Evolutionary conservation across 2,329 filamentous ascomycete species (phyloP).

Genomic region (Fusarium clavum): DNA sequence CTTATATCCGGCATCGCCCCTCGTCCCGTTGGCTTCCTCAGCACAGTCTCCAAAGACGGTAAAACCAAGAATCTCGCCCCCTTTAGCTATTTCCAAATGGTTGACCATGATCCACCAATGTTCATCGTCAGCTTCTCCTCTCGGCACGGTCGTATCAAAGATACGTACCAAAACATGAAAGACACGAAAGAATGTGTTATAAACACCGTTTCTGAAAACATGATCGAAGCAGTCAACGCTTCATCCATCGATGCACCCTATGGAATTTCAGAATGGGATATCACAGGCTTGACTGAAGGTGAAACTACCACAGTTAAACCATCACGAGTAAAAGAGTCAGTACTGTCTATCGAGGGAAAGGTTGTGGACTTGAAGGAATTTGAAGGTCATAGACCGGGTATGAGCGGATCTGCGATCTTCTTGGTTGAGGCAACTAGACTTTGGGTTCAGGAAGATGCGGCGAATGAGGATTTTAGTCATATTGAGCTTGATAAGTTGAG

Average conservation of each 20-base stretch:
- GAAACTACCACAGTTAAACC: slow-evolving; percentile 74
- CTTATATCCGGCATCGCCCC: slow-evolving; percentile 84
- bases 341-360: slow-evolving; percentile 87
- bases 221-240: slow-evolving; percentile 86
- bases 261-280: slow-evolving; percentile 81
- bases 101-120: slow-evolving; percentile 87
- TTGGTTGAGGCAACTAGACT: slow-evolving; percentile 87
- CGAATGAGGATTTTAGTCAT: slow-evolving; percentile 79
- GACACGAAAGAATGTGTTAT: slow-evolving; percentile 81
- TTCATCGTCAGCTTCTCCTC: slow-evolving; percentile 72
- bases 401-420: slow-evolving; percentile 78
- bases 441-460: slow-evolving; percentile 88
- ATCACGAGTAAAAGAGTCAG: slow-evolving; percentile 81
- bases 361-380: slow-evolving; percentile 81
- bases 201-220: slow-evolving; percentile 88
- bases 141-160: slow-evolving; percentile 70
- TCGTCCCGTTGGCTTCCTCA: slow-evolving; percentile 75
- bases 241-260: slow-evolving; percentile 81
- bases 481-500: slow-evolving; percentile 81
- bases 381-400: slow-evolving; percentile 77
- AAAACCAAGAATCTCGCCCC: slow-evolving; percentile 79
- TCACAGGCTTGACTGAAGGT: slow-evolving; percentile 81
- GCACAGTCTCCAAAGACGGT: slow-evolving; percentile 68
- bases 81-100: slow-evolving; percentile 86
- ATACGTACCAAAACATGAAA: slow-evolving; percentile 79